Evolutionary conservation across 345 rosid species (phyloP).

Genomic region (Eucalyptus curtisii): DNA sequence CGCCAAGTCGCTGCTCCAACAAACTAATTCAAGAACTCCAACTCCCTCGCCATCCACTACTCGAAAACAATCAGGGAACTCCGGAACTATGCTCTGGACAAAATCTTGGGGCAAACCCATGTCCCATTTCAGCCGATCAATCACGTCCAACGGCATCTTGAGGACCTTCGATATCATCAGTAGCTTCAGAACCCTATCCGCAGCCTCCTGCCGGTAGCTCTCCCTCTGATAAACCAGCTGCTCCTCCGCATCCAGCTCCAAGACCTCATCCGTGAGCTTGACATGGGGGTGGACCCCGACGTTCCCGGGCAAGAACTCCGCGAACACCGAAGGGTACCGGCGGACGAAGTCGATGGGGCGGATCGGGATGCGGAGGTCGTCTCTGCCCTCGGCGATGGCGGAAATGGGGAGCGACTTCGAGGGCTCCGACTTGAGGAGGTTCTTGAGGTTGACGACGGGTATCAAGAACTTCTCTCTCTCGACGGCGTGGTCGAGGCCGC

Average conservation of each 20-base stretch:
- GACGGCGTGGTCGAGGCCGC: conserved; percentile 95
- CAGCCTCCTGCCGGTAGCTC: conserved; percentile 41
- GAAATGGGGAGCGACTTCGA: conserved; percentile 78
- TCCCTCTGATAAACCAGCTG: conserved; percentile 69
- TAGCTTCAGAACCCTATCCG: conserved; percentile 64
- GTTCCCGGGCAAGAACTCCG: conserved; percentile 74
- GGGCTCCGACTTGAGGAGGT: conserved; percentile 78
- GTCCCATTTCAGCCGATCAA: conserved; percentile 68
- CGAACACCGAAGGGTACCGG: conserved; percentile 57
- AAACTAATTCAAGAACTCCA: conserved; percentile 55
- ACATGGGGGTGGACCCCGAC: conserved; percentile 65
- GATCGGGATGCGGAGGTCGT: conserved; percentile 44
- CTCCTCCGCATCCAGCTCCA: conserved; percentile 76
- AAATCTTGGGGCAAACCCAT: conserved; percentile 70
- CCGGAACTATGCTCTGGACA: conserved; percentile 37
- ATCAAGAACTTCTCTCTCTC: conserved; percentile 74
- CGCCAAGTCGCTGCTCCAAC: conserved; percentile 62
- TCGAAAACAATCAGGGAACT: conserved; percentile 81
- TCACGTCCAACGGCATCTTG: conserved; percentile 43
- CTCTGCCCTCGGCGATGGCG: conserved; percentile 33
- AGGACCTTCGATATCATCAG: conserved; percentile 53
- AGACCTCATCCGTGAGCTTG: conserved; percentile 66
- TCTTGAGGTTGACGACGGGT: conserved; percentile 51
- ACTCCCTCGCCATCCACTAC: conserved; percentile 3
- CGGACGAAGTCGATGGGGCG: conserved; percentile 94